Percentiles rank a stretch among this genome's conserved stretches.
phyloP scores from a whole-genome alignment of 2,329 filamentous ascomycete species.

The Ascochyta koolunga region DNA sequence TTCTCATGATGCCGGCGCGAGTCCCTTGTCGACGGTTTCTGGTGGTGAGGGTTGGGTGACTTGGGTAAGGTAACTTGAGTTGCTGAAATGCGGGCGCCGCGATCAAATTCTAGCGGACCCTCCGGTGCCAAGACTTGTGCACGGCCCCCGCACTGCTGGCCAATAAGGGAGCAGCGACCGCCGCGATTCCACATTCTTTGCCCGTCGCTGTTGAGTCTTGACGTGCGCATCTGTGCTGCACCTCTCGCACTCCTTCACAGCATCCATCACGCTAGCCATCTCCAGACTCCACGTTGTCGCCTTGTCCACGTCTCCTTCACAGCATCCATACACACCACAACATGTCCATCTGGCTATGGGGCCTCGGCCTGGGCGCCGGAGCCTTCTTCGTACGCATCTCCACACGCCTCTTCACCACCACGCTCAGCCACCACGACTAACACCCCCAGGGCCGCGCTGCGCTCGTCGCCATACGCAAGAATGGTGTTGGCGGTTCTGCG shows the following conservation, averaged over 20 bases:
- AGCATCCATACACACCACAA: background rate
- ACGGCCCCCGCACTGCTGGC: conserved; percentile 9
- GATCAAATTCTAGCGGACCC: conserved; percentile 26
- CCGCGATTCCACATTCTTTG: conserved; percentile 30
- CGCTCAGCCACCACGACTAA: background rate
- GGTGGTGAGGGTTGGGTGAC: conserved; percentile 17
- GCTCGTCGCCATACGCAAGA: conserved; percentile 84
- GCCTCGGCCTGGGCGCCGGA: conserved; percentile 67
- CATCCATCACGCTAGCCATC: conserved; percentile 5
- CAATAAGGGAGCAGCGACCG: conserved; percentile 14
- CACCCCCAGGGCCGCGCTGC: conserved; percentile 80
- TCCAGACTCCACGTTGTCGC: background rate
- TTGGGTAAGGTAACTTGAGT: too few species aligned
- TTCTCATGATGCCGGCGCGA: conserved; percentile 39
- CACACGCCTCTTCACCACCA: conserved; percentile 31
- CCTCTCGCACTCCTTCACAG: background rate
- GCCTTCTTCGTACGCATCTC: conserved; percentile 64
- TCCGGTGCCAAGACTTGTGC: conserved; percentile 26
- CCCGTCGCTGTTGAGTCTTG: conserved; percentile 12
- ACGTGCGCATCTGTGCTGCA: background rate
- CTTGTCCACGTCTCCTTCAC: background rate
- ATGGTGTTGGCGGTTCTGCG: conserved; percentile 70
- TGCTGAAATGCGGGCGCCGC: conserved; percentile 12
- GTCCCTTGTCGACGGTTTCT: conserved; percentile 12
- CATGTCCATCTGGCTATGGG: conserved; percentile 67